Evolutionary conservation across 2,329 filamentous ascomycete species (phyloP), one percentile per base, ranked within the genome.

Genomic region (Plenodomus lindquistii): DNA sequence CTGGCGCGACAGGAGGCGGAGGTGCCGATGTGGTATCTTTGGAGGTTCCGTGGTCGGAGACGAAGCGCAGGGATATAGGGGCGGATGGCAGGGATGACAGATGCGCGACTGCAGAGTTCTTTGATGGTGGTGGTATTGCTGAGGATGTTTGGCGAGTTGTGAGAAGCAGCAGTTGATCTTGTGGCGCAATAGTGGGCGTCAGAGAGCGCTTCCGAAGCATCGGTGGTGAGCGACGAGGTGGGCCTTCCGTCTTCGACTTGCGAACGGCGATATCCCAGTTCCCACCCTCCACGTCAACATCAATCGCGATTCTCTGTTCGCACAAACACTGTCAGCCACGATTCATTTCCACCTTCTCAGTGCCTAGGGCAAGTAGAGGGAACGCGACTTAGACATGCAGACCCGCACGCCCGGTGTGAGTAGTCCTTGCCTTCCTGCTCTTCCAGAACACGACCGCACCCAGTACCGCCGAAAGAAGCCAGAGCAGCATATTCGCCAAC

Each of bases 401-500:
- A 15, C 21, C n/a, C 7, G 47, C 59, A 19, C 56, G 50, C 15
- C 55, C 56, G 38, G 61, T 60, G 42, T 54, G 58, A 18, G 50
- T 46, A 41, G 57, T 63, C 43, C 64, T 63, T 66, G 60, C 66
- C 63, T 63, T 69, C 16, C 59, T 52, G 11, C 52, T 38, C 56
- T 58, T 66, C 63, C 62, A 84, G 79, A 85, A 90, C 66, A 86
- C 82, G 1, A 79, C 67, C 13, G 76, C 75, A 13, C 81, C 77
- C 21, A 79, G 82, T 11, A 81, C 49, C 3, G 82, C 80, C 2
- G 83, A 85, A 39, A 86, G 71, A 41, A 91, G 74, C 91, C 91
- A 96, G 42, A 96, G 77, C 13, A 90, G 67, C 70, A 90, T 81
- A 68, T 87, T 89, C 39, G 82, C 77, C 42, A 96, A 72, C 70